Evolutionary conservation across 1,284 basidiomycete species (phyloP), one percentile per base, ranked within the genome.

Genomic region (Nidula niveotomentosa): DNA sequence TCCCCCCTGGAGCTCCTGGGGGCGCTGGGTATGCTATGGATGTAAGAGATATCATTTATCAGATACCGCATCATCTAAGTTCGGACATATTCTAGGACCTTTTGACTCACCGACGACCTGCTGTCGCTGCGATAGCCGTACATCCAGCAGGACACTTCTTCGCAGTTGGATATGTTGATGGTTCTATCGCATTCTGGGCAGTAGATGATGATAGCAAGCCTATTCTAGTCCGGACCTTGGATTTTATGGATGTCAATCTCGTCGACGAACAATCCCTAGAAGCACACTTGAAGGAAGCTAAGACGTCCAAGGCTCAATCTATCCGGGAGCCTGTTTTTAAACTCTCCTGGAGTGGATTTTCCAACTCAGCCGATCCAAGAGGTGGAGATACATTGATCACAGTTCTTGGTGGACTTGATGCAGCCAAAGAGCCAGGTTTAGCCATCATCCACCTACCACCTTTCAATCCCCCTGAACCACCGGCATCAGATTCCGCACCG

Each of bases 121-220:
- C 80, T 2, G 90, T 93, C 2, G 94, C 91, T 1, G 83, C 85
- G 33, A 67, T 96, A 2, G 74, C 85, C 6, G 67, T 88, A 17
- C 88, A 90, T 66, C 86, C 78, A 52, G 80, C 75, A 74, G 94
- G 93, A 44, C 84, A 88, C 62, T 75, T 86, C 55, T 83, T 91
- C 55, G 84, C 78, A 33, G 83, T 84, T 43, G 91, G 91, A 1
- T 85, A 96, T 67, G 79, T 84, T n/a, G 94, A 98, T 69, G 94
- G 94, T 8, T 88, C 85, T 49, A 81, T 98, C 48, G 84, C 90
- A 3, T 93, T 96, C 69, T 96, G 94, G 91, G 86, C 89, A 1
- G 75, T 90, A 4, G 86, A 90, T 46, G 92, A 96, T 58, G 84
- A 90, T 61, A 87, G 91, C 58, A 84, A 86, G 56, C 94, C 94